phyloP scores from a whole-genome alignment of 2,329 filamentous ascomycete genomes.

The Lasiodiplodia gonubiensis region DNA sequence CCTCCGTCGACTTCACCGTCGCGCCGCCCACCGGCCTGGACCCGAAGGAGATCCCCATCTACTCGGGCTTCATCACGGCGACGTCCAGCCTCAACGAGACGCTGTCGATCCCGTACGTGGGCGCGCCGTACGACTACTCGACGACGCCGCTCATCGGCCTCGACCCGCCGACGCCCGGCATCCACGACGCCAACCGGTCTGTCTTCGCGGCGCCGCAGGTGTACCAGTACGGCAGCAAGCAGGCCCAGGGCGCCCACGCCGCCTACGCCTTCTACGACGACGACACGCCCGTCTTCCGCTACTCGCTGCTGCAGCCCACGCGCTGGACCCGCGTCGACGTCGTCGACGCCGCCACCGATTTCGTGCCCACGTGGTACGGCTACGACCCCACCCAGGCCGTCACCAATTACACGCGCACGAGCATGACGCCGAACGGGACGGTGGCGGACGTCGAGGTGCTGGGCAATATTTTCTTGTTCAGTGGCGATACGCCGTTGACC shows the following conservation, averaged over 20 bases:
- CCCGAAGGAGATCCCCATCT: constrained; percentile 34
- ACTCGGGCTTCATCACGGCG: constrained; percentile 35
- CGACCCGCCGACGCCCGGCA: neutral
- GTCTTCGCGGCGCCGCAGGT: constrained; percentile 13
- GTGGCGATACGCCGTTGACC: neutral
- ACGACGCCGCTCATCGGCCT: neutral
- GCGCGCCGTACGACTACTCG: constrained; percentile 29
- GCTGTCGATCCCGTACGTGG: constrained; percentile 35
- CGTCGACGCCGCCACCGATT: neutral
- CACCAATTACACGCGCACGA: constrained; percentile 1
- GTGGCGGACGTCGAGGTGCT: neutral
- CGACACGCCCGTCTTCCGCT: neutral
- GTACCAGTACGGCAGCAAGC: neutral
- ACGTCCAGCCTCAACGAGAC: constrained; percentile 26
- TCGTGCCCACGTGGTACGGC: constrained; percentile 1
- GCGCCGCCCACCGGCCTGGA: constrained; percentile 36
- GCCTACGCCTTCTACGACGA: neutral
- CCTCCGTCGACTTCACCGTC: constrained; percentile 31
- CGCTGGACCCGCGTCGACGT: constrained; percentile 15
- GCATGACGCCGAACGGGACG: constrained; percentile 2
- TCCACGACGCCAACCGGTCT: neutral
- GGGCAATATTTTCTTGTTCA: neutral
- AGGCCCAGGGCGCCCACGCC: neutral
- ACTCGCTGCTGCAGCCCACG: constrained; percentile 21
- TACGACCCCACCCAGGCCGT: neutral